A percentile compares a stretch with the other conserved stretches of the same genome.
Evolutionary conservation across 345 rosid genomes (phyloP).

Genomic region (Angophora floribunda): DNA sequence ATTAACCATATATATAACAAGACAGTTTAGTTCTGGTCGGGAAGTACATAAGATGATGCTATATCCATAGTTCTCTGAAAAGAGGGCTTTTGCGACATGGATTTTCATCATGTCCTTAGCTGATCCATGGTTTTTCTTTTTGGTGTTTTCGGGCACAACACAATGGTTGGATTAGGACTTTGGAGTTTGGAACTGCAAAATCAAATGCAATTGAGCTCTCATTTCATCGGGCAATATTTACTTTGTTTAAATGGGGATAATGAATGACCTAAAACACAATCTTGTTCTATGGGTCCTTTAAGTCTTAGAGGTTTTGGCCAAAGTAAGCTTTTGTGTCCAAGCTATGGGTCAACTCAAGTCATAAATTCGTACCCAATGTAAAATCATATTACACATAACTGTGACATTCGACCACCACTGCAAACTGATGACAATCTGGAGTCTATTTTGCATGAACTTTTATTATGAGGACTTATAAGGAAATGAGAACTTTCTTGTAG

Average conservation of each 20-base stretch:
- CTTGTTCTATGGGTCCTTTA: not conserved
- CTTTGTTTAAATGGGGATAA: not conserved
- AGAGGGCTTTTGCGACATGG: not conserved
- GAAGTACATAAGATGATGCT: not conserved
- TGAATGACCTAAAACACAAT: not conserved
- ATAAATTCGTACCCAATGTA: not conserved
- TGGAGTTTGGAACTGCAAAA: not conserved
- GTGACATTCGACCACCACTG: not conserved
- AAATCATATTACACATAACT: not conserved
- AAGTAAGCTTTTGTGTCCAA: not conserved
- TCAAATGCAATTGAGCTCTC: not conserved
- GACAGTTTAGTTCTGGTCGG: not conserved
- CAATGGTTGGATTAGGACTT: not conserved
- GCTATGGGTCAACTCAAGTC: not conserved
- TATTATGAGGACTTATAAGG: not conserved
- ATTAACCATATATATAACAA: no score
- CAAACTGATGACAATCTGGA: not conserved
- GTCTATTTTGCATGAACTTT: not conserved
- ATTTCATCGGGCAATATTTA: not conserved
- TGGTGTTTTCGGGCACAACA: not conserved
- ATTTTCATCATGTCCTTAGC: not conserved
- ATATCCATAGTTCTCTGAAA: not conserved
- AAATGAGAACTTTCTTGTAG: not conserved
- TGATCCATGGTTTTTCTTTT: not conserved
- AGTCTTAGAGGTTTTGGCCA: not conserved